These are phyloP conservation scores for Candida fluviatilis DNA, from an alignment of 805 yeast species.

Conservation along the genomic window DNA sequence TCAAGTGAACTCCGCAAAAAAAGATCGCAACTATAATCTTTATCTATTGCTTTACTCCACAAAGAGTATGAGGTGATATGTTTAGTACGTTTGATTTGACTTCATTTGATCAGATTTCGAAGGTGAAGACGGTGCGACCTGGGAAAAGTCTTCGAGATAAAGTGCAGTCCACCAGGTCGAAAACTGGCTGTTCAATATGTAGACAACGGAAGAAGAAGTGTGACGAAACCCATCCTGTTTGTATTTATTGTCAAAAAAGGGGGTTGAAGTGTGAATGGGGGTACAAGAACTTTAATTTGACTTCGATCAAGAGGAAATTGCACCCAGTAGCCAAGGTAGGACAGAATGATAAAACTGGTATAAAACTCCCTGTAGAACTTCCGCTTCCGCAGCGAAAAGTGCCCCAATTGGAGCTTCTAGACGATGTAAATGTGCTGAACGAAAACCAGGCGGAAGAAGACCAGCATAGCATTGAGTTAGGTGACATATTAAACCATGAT, in stretches of 20 bases:
- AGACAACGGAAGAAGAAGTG: conserved; percentile 19
- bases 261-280: conserved; percentile 15
- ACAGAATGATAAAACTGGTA: too few species aligned
- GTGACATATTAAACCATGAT: too few species aligned
- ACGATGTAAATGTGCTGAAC: too few species aligned
- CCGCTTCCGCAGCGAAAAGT: too few species aligned
- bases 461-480: too few species aligned
- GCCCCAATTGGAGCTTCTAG: too few species aligned
- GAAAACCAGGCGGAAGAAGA: too few species aligned
- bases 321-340: too few species aligned
- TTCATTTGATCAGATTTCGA: conserved; percentile 4
- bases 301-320: neutral
- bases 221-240: conserved; percentile 20
- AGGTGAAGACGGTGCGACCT: neutral
- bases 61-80: conserved; percentile 1
- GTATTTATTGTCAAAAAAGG: conserved; percentile 15
- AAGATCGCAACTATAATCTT: too few species aligned
- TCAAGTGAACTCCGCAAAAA: too few species aligned
- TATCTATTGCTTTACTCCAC: too few species aligned
- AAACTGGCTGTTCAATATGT: conserved; percentile 18
- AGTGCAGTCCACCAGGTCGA: conserved; percentile 11
- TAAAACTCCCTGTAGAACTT: too few species aligned
- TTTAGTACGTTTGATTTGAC: conserved; percentile 4
- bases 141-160: neutral
- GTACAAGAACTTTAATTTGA: conserved; percentile 1